phyloP scores from a whole-genome alignment of 2,329 filamentous ascomycete genomes.

The Xenosphaeropsis pyriputrescens region DNA sequence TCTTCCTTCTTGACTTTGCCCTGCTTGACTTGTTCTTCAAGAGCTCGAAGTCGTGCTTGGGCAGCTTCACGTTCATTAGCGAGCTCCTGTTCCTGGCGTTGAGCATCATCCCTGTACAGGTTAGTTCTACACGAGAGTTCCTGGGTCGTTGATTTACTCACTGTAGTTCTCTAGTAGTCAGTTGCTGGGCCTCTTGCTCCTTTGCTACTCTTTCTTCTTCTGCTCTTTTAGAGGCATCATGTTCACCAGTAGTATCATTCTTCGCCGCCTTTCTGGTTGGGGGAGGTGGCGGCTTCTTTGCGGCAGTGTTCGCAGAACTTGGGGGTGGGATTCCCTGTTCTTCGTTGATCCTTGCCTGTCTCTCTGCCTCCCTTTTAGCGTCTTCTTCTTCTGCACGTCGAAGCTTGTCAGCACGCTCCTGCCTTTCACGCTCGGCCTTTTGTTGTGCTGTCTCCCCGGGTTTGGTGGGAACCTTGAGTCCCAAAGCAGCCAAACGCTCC shows the following conservation, averaged over 20 bases:
- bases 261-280: conserved; percentile 58
- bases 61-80: conserved; percentile 68
- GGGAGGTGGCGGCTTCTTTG: conserved; percentile 65
- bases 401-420: conserved; percentile 75
- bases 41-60: conserved; percentile 67
- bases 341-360: conserved; percentile 35
- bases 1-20: conserved; percentile 94
- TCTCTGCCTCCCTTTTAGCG: conserved; percentile 71
- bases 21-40: conserved; percentile 87
- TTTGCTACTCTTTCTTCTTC: conserved; percentile 52
- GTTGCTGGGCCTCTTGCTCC: conserved; percentile 64
- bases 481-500: conserved; percentile 83
- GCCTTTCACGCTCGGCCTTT: conserved; percentile 74
- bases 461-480: conserved; percentile 72
- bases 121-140: conserved; percentile 7
- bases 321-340: conserved; percentile 17
- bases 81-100: conserved; percentile 66
- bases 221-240: conserved; percentile 40
- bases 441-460: conserved; percentile 70
- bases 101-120: conserved; percentile 50
- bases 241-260: conserved; percentile 40
- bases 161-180: conserved; percentile 51
- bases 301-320: conserved; percentile 21
- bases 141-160: conserved; percentile 52
- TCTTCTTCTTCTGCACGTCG: conserved; percentile 91